phyloP scores from a whole-genome alignment of 306 rosid genomes.

The Trifolium repens region DNA sequence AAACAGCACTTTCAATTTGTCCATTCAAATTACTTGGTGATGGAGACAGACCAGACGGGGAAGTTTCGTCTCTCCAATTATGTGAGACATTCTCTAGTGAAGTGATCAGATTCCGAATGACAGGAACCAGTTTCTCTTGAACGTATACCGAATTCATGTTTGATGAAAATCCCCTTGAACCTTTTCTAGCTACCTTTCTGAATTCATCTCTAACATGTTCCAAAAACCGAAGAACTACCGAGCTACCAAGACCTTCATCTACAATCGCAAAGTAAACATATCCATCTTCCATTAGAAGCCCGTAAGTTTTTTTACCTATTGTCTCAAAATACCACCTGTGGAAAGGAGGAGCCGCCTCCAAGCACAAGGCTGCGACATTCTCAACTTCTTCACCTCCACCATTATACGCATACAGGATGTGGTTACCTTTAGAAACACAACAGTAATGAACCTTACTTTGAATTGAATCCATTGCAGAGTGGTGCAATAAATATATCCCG shows the following conservation, averaged over 20 bases:
- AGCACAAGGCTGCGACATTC: slow-evolving; percentile 62
- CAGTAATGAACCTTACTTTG: slow-evolving; percentile 72
- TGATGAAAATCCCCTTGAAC: slow-evolving; percentile 68
- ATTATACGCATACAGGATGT: slow-evolving; percentile 62
- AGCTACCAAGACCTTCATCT: slow-evolving; percentile 62
- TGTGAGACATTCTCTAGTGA: slow-evolving; percentile 75
- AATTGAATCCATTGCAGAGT: slow-evolving; percentile 57
- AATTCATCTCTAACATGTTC: slow-evolving; percentile 84
- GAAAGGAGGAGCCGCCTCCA: slow-evolving; percentile 74
- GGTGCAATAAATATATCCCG: slow-evolving; percentile 26
- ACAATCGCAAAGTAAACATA: slow-evolving; percentile 70
- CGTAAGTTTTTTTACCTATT: slow-evolving; percentile 63
- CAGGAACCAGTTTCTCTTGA: slow-evolving; percentile 79
- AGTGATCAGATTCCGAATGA: slow-evolving; percentile 60
- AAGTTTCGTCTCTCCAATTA: slow-evolving; percentile 60
- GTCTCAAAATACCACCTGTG: slow-evolving; percentile 89
- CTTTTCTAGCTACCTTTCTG: slow-evolving; percentile 60
- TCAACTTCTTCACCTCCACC: slow-evolving; percentile 63
- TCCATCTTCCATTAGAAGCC: slow-evolving; percentile 78
- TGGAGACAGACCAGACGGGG: slow-evolving; percentile 59
- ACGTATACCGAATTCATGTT: slow-evolving; percentile 56
- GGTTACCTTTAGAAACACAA: slow-evolving; percentile 67
- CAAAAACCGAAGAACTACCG: slow-evolving; percentile 68
- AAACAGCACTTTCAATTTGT: slow-evolving; percentile 65
- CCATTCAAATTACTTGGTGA: slow-evolving; percentile 69